A percentile compares a stretch with the other conserved stretches of the same genome.
phyloP scores from a whole-genome alignment of 257 asterid genomes.

The Solanum tacnaense region DNA sequence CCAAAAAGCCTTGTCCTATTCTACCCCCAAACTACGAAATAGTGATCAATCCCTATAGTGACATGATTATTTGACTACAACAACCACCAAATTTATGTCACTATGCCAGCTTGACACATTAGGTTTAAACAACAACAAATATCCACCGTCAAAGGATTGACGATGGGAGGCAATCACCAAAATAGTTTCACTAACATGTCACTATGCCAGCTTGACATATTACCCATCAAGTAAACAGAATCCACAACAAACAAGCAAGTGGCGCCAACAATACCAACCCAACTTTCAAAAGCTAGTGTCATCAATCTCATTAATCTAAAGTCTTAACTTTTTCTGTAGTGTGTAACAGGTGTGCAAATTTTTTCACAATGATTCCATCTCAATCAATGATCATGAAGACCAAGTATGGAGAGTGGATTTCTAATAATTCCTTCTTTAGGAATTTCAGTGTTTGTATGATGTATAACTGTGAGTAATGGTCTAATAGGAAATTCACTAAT shows the following conservation, averaged over 20 bases:
- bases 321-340: background rate
- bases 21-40: background rate
- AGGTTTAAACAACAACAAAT: background rate
- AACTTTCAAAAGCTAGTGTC: background rate
- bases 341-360: background rate
- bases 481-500: constrained; percentile 1
- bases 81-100: background rate
- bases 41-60: background rate
- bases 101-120: background rate
- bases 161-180: background rate
- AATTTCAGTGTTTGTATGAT: background rate
- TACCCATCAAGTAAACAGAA: background rate
- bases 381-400: background rate
- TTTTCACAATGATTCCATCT: background rate
- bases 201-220: background rate
- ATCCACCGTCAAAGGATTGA: background rate
- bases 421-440: background rate
- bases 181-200: background rate
- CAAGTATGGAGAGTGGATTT: background rate
- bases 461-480: background rate
- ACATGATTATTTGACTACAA: background rate
- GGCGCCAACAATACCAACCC: background rate
- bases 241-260: background rate
- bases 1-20: background rate
- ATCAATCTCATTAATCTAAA: background rate